phyloP scores from a whole-genome alignment of 1,139 yeast species.

The Nakaseomyces sp. region DNA sequence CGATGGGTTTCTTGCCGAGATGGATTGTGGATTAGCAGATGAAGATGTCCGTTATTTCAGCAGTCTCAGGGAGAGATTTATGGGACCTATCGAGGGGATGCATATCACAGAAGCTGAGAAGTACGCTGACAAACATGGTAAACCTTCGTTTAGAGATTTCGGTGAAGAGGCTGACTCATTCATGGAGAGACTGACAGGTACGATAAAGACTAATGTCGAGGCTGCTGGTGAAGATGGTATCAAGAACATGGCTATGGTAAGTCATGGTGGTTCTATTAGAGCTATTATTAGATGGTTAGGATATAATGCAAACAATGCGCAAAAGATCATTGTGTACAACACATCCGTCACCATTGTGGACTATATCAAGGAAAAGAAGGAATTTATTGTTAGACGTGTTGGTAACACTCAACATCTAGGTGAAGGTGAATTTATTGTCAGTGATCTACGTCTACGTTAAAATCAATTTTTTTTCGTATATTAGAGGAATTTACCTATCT shows the following conservation, averaged over 20 bases:
- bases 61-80: constrained; percentile 60
- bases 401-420: constrained; percentile 63
- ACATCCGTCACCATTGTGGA: constrained; percentile 65
- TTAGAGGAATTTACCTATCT: no score
- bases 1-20: constrained; percentile 23
- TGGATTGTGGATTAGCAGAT: constrained; percentile 5
- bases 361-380: constrained; percentile 33
- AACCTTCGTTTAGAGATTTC: constrained; percentile 37
- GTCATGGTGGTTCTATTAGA: constrained; percentile 84
- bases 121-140: constrained; percentile 43
- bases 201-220: constrained; percentile 40
- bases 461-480: no score
- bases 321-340: constrained; percentile 52
- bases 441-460: constrained; percentile 40
- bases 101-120: constrained; percentile 53
- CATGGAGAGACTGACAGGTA: constrained; percentile 41
- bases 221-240: constrained; percentile 31
- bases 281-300: constrained; percentile 40
- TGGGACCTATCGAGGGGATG: constrained; percentile 82
- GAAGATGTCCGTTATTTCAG: constrained; percentile 16
- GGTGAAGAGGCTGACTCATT: constrained; percentile 50
- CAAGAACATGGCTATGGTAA: constrained; percentile 52
- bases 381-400: constrained; percentile 41
- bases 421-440: constrained; percentile 42
- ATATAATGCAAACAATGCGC: constrained; percentile 34